These are phyloP conservation scores for Hamigera avellanea DNA, from an alignment of 495 filamentous ascomycete species.

Conservation along the genomic window DNA sequence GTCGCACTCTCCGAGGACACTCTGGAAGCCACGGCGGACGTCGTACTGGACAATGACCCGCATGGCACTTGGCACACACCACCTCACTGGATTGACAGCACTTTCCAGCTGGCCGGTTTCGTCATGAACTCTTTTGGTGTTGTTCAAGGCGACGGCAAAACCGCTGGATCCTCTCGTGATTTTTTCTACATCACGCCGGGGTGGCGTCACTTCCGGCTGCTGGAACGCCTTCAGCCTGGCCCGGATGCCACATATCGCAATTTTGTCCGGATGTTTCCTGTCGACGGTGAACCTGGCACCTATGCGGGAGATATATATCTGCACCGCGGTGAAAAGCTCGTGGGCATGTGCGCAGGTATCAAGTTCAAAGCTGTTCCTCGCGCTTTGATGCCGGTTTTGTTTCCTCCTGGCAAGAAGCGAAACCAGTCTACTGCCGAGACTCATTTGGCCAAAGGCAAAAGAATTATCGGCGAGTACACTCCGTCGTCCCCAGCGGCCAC, in stretches of 20 bases:
- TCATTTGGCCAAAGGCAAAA: too few relatives aligned
- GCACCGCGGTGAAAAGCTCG: constrained; percentile 18
- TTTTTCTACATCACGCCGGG: constrained; percentile 28
- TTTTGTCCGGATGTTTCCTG: constrained; percentile 32
- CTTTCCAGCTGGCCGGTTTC: constrained; percentile 29
- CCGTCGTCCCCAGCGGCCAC: constrained; percentile 6
- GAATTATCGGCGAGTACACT: too few relatives aligned
- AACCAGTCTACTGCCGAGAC: too few relatives aligned
- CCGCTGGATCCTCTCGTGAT: constrained; percentile 12
- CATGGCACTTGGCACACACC: constrained; percentile 18
- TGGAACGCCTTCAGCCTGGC: constrained; percentile 15
- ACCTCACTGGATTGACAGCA: constrained; percentile 32
- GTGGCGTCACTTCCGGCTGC: constrained; percentile 16
- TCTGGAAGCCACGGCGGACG: neutral
- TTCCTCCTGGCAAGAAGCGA: too few relatives aligned
- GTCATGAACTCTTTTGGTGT: too few relatives aligned
- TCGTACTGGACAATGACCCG: neutral
- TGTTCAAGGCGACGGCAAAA: too few relatives aligned
- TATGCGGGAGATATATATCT: constrained; percentile 30
- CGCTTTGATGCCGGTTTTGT: constrained; percentile 21
- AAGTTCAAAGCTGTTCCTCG: constrained; percentile 22
- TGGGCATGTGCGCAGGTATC: constrained; percentile 22
- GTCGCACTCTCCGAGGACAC: neutral
- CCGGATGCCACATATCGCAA: constrained; percentile 19
- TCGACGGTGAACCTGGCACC: constrained; percentile 10